These are phyloP conservation scores for Hypoxylon lenormandii DNA, from an alignment of 495 filamentous ascomycete species.

Conservation along the genomic window DNA sequence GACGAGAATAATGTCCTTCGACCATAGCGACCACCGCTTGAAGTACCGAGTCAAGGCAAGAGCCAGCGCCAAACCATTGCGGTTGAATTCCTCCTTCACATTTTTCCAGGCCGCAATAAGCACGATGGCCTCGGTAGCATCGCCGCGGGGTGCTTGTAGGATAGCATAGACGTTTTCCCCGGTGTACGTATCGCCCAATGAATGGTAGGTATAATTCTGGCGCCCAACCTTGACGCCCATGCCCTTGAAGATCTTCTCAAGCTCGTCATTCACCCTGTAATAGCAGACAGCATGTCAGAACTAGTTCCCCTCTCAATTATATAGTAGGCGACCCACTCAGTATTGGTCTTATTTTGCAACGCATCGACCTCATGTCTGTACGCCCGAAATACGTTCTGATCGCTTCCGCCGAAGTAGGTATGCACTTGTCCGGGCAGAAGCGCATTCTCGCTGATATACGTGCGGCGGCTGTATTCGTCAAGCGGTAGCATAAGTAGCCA, in stretches of 20 bases:
- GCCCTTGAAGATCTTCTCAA: constrained; percentile 78
- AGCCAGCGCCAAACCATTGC: constrained; percentile 85
- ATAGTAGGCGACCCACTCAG: constrained; percentile 55
- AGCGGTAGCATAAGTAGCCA: constrained; percentile 95
- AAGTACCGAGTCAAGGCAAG: constrained; percentile 93
- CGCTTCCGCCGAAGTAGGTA: constrained; percentile 95
- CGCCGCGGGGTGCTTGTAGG: constrained; percentile 91
- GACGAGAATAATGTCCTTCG: constrained; percentile 96
- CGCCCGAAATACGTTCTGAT: constrained; percentile 93
- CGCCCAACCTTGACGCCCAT: constrained; percentile 85
- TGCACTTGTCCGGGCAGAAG: constrained; percentile 95
- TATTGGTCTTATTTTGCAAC: constrained; percentile 65
- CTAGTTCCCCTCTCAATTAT: background rate
- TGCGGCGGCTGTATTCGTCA: constrained; percentile 88
- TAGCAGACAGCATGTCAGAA: constrained; percentile 33
- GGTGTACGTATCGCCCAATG: constrained; percentile 75
- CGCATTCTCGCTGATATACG: constrained; percentile 98
- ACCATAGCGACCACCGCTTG: constrained; percentile 97
- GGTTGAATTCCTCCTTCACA: constrained; percentile 80
- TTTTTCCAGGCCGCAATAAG: constrained; percentile 90
- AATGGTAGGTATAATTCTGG: constrained; percentile 81
- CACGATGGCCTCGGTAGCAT: constrained; percentile 98
- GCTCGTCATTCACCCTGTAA: constrained; percentile 71
- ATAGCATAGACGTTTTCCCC: constrained; percentile 96
- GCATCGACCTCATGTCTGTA: constrained; percentile 85